A percentile compares a stretch with the other conserved stretches of the same genome.
phyloP scores from a whole-genome alignment of 768 basidiomycete species.

The Pilatotrama ljubarskyi region DNA sequence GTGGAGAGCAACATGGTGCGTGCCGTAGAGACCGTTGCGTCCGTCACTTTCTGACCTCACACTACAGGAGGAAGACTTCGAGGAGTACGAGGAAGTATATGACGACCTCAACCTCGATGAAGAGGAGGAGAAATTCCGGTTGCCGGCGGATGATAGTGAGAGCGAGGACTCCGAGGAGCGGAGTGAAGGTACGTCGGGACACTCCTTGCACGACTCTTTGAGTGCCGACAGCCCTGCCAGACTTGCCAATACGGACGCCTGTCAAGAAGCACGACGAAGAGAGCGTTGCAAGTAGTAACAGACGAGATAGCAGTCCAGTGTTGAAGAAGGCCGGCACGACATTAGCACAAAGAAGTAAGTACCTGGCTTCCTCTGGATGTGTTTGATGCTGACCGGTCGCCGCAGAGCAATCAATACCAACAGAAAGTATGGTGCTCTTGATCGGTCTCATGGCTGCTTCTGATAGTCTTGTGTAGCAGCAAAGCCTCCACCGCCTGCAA shows the following conservation, averaged over 20 bases:
- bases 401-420: constrained; percentile 62
- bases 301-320: constrained; percentile 76
- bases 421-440: constrained; percentile 50
- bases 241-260: constrained; percentile 63
- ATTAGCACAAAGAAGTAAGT: constrained; percentile 71
- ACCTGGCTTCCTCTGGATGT: background rate
- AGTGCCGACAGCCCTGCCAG: constrained; percentile 33
- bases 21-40: constrained; percentile 21
- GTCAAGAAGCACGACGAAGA: constrained; percentile 82
- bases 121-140: constrained; percentile 91
- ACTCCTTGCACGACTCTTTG: background rate
- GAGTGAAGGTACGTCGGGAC: constrained; percentile 62
- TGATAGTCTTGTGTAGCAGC: constrained; percentile 36
- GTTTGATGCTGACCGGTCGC: background rate
- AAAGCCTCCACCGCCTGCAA: constrained; percentile 79
- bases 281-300: constrained; percentile 70
- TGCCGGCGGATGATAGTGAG: constrained; percentile 68
- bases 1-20: constrained; percentile 93
- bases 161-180: constrained; percentile 75
- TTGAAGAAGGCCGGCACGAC: constrained; percentile 72
- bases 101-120: constrained; percentile 97
- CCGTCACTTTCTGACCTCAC: background rate
- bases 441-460: background rate
- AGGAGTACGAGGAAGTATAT: constrained; percentile 96
- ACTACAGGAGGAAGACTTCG: constrained; percentile 90